Conservation (phyloP, 176 grass and related monocot species). For the Carex littledalei region DNA sequence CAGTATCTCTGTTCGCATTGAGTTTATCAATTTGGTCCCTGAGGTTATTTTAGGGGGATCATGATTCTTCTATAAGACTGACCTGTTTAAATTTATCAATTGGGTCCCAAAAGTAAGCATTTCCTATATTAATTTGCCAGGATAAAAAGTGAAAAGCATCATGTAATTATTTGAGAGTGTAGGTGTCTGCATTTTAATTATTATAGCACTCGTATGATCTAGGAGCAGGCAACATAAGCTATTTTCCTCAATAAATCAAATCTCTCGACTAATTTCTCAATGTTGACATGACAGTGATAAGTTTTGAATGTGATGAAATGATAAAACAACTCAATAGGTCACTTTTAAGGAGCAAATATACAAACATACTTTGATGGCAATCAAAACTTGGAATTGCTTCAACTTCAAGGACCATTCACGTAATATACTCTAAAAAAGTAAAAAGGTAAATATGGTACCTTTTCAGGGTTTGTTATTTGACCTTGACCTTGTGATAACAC, state of each 20-base stretch:
- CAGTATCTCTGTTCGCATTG: background rate
- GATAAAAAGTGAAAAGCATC: background rate
- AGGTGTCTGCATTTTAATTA: background rate
- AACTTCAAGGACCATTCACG: background rate
- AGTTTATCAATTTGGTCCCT: background rate
- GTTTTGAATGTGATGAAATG: background rate
- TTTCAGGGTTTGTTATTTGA: conserved; percentile 29
- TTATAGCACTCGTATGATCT: background rate
- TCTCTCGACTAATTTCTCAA: background rate
- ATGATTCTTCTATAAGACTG: background rate
- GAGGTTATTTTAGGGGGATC: background rate
- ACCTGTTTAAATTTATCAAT: background rate
- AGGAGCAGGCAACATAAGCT: background rate
- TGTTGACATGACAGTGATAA: background rate
- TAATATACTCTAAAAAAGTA: background rate
- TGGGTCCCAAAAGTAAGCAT: background rate
- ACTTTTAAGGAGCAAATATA: background rate
- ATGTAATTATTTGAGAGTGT: background rate
- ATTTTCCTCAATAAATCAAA: background rate
- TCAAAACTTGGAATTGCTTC: background rate
- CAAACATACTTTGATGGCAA: background rate
- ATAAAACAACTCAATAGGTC: background rate
- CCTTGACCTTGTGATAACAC: conserved; percentile 21
- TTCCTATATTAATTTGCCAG: background rate
- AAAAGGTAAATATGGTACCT: conserved; percentile 30